Evolutionary conservation across 148 eudicot species (phyloP), one percentile per base, ranked within the genome.

Genomic region (Hydrangea macrophylla): DNA sequence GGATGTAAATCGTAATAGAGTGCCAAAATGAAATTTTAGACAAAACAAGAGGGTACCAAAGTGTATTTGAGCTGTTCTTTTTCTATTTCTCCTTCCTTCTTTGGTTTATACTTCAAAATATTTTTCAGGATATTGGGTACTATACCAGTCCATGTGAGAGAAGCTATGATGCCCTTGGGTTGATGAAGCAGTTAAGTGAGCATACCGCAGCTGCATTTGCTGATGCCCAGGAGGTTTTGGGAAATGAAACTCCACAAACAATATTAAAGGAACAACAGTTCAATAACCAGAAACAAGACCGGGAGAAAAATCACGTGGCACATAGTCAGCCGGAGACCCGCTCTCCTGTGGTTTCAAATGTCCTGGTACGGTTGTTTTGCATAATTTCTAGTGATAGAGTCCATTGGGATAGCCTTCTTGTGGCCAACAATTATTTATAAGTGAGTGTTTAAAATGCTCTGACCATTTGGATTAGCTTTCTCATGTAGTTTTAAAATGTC

Each of bases 121-220:
- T 66, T 25, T 37, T 65, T 65, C 85, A 90, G 97, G 97, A 94
- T 74, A 82, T 88, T 37, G 97, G 95, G 42, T 82, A 79, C 68
- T 84, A 83, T 78, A 62, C 82, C 84, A 91, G 93, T 75, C 99
- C 97, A 9, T 82, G 82, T 50, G 88, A 88, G 25, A 78, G 86
- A 67, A 78, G 96, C 67, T 77, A 79, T 56, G 99, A 91, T 76
- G 99, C 97, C 17, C 66, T 90, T 40, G 99, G 93, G 57, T 79
- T 94, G 76, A 87, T 91, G 96, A 88, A 87, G 66, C 96, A 94
- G 71, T 72, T 88, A 58, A 86, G 88, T 30, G 91, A 88, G 73
- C 89, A 87, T 67, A 87, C 82, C 60, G 97, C 93, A 61, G 79
- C 82, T 50, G 81, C 97, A 63, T 88, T 82, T 75, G 97, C 99